Evolutionary conservation across 139 green algal species (phyloP).

Genomic region (Micractinium sp.): DNA sequence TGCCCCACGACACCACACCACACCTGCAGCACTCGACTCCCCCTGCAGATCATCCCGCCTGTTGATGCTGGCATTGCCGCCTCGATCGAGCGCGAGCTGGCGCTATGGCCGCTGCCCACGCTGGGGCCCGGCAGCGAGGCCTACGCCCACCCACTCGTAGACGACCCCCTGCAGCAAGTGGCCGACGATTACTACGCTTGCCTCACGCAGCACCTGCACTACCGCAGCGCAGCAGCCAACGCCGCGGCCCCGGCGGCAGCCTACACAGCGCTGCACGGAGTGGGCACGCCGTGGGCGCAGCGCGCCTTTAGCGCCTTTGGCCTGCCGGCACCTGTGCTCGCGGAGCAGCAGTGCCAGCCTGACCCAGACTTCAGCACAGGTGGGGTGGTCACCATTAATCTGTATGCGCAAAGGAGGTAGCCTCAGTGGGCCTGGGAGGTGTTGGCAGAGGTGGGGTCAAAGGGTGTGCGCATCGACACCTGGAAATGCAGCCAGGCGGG

Average conservation of each 20-base stretch:
- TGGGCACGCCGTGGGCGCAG: constrained; percentile 61
- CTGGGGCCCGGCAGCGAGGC: background rate
- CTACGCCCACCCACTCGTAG: constrained; percentile 26
- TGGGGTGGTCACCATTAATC: no score
- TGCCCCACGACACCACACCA: no score
- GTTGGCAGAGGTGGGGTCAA: no score
- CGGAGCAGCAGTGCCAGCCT: constrained; percentile 64
- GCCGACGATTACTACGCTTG: constrained; percentile 54
- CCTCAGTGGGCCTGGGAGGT: no score
- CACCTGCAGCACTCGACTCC: no score
- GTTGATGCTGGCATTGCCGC: constrained; percentile 76
- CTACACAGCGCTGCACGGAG: constrained; percentile 83
- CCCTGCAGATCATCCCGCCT: constrained; percentile 78
- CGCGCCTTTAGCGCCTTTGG: constrained; percentile 59
- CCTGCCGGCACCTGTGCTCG: constrained; percentile 59
- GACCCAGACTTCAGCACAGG: constrained; percentile 81
- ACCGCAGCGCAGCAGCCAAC: constrained; percentile 41
- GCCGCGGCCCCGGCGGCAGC: constrained; percentile 39
- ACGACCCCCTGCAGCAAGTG: constrained; percentile 56
- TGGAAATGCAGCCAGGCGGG: background rate
- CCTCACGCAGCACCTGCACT: constrained; percentile 42
- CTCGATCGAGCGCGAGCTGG: constrained; percentile 63
- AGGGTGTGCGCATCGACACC: no score
- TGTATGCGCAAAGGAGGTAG: no score
- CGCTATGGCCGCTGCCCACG: constrained; percentile 53